phyloP scores from a whole-genome alignment of 306 rosid species.

The Canavalia gladiata region DNA sequence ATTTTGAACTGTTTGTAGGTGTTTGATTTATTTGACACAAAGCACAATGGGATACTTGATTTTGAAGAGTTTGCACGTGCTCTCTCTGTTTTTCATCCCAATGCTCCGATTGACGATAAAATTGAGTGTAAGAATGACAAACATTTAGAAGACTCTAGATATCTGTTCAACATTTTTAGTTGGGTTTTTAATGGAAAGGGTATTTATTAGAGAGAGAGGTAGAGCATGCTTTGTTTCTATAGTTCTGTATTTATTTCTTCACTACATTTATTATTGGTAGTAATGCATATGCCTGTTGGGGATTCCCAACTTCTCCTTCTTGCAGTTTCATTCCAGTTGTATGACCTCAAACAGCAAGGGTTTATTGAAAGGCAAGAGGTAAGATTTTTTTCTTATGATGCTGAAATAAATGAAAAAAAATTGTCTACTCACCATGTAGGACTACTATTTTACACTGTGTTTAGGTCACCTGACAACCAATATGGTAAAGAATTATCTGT shows the following conservation, averaged over 20 bases:
- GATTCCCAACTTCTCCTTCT: slow-evolving; percentile 54
- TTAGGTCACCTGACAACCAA: slow-evolving; percentile 22
- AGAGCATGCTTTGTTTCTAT: slow-evolving; percentile 34
- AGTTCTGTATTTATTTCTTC: slow-evolving; percentile 36
- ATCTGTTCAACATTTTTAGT: slow-evolving; percentile 36
- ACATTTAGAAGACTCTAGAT: slow-evolving; percentile 32
- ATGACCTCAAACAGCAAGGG: slow-evolving; percentile 92
- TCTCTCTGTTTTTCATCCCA: slow-evolving; percentile 93
- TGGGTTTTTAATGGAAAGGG: slow-evolving; percentile 35
- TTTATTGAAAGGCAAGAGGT: slow-evolving; percentile 95
- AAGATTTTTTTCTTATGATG: slow-evolving; percentile 34
- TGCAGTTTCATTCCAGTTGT: slow-evolving; percentile 92
- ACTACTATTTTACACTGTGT: slow-evolving; percentile 30
- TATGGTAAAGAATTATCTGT: slow-evolving; percentile 9
- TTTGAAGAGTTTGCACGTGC: slow-evolving; percentile 93
- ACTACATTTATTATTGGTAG: slow-evolving; percentile 33
- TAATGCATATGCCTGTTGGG: slow-evolving; percentile 47
- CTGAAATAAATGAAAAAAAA: slow-evolving; percentile 39
- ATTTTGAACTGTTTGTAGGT: slow-evolving; percentile 62
- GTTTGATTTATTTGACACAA: slow-evolving; percentile 86
- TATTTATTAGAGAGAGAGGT: slow-evolving; percentile 42
- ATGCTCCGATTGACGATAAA: slow-evolving; percentile 84
- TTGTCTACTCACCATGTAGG: slow-evolving; percentile 30
- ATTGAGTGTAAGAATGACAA: slow-evolving; percentile 74
- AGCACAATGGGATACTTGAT: slow-evolving; percentile 88